A percentile compares a stretch with the other conserved stretches of the same genome.
phyloP scores from a whole-genome alignment of 306 rosid species.

The Pyrus pyrifolia region DNA sequence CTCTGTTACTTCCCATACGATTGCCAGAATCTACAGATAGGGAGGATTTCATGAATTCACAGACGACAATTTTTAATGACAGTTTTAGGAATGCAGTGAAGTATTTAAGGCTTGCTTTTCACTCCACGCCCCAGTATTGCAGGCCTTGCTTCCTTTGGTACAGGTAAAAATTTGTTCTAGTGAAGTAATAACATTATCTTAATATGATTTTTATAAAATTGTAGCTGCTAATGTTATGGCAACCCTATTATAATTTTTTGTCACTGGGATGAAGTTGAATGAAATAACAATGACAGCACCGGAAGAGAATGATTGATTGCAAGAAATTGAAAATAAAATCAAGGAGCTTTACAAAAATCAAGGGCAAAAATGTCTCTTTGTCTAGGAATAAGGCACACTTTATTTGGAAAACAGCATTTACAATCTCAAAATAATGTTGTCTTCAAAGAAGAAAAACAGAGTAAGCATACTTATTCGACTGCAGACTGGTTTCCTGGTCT shows the following conservation, averaged over 20 bases:
- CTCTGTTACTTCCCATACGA: conserved; percentile 58
- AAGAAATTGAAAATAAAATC: too few species aligned
- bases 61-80: conserved; percentile 33
- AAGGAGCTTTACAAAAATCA: too few species aligned
- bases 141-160: conserved; percentile 62
- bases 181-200: neutral
- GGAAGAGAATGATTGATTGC: too few species aligned
- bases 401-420: neutral
- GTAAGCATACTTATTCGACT: too few species aligned
- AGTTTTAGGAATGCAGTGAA: conserved; percentile 49
- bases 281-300: too few species aligned
- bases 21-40: conserved; percentile 35
- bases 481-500: too few species aligned
- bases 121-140: conserved; percentile 36
- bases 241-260: neutral
- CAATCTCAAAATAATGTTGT: neutral
- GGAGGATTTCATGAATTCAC: conserved; percentile 34
- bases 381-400: neutral
- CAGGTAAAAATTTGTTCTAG: conserved; percentile 43
- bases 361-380: too few species aligned
- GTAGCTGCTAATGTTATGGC: neutral
- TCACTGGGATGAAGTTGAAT: too few species aligned
- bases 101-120: conserved; percentile 46
- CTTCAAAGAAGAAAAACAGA: neutral
- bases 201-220: neutral